Base-by-base conservation (phyloP, 108 stramenopile genomes). In the Bacterosira constricta region DNA sequence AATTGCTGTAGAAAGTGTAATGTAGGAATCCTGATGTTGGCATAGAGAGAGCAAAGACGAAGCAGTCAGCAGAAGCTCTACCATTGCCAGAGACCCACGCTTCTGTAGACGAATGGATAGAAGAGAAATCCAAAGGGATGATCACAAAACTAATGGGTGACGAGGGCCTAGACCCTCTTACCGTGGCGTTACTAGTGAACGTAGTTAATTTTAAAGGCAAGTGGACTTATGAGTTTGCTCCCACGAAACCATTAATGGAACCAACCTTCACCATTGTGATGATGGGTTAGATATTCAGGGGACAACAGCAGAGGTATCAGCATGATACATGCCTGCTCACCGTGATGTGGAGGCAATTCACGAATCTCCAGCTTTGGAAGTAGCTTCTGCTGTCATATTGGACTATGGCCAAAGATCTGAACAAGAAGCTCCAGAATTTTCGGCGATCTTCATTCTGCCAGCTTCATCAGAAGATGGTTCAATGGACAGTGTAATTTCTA, bases 161-260 rank as follows among this genome's bases (percentile, higher is more conserved):
- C 3, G 27, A 4, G 23, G 20, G 6, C 1, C 57, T 78, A 10
- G 58, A 78, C 47, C 62, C 52, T 1, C 35, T 62, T 8, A 58
- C 51, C 10, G 29, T 5, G 47, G 77, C 59, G 4, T 18, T 78
- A 32, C 30, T 78, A 3, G 70, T 78, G 6, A 69, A 71, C 45
- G 69, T 58, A 12, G 77, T 78, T 8, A 46, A 78, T 26, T 78
- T 78, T 50, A 71, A 65, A 57, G 77, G 77, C 13, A 47, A 10
- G 21, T 78, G 77, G 77, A 47, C 62, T 4, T 36, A 78, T 17
- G n/a, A 26, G 38, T 78, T 78, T 39, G 41, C 21, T 9, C 67
- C 12, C 7, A 44, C 7, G 41, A 63, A 1, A 78, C 61, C 10
- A 21, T 51, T 53, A 39, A 49, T 1, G 63, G 39, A 20, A 26